Base-by-base conservation (phyloP, 2,329 filamentous ascomycete species). In the Fusarium chlamydosporum region DNA sequence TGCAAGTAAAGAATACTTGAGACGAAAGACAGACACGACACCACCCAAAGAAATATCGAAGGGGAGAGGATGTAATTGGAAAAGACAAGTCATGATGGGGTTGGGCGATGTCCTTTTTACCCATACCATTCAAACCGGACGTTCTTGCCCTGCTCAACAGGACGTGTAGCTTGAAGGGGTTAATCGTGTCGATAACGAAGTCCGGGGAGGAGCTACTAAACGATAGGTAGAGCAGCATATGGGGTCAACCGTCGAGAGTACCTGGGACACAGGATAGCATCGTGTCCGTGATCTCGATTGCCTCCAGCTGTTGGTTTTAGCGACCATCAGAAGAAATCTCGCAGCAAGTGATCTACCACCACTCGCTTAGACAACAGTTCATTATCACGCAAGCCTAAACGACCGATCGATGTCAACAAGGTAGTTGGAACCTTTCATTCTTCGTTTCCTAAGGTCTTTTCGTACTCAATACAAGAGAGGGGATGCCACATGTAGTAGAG, bases 391-490 rank as follows among this genome's bases (percentile, higher is more conserved):
- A 15, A 16, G 23, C 9, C 2, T 7, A 2, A 43, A 16, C 15
- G 15, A 15, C 16, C 9, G 16, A 42, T 26, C 11, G 27, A 11
- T n/a, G 12, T 42, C 6, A 15, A 31, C 11, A 16, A 34, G 6
- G 4, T 40, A 26, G 16, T 43, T 40, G 20, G 13, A 9, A 31
- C 20, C 3, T 50, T 75, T 66, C 31, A 67, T 67, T 68, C 40
- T 41, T 67, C 48, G 42, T 57, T 70, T 56, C 45, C 69, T 56
- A 48, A 35, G 56, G 60, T 12, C 64, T 69, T 68, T 65, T 70
- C 40, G 52, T 75, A 70, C 61, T 73, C 63, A 71, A 73, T 76
- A 76, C 76, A 78, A 79, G 79, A 80, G 79, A 80, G 78, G 78
- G 77, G 78, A 79, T 79, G 77, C 74, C 78, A 79, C 72, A 69